Conservation (phyloP, 805 yeast genomes). For the Metschnikowia aberdeeniae region DNA sequence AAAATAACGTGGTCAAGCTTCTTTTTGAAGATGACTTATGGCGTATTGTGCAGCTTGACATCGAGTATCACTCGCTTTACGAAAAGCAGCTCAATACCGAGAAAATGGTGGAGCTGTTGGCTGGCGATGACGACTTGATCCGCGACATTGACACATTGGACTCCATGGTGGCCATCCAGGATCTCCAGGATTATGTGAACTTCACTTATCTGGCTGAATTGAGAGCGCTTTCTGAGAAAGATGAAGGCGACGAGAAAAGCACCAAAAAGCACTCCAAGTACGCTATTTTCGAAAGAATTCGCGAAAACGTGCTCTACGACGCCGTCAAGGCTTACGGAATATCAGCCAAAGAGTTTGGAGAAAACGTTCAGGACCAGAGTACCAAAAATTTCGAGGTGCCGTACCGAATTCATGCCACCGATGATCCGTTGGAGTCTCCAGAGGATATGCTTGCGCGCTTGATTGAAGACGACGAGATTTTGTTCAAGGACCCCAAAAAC, state of each 20-base stretch:
- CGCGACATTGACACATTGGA: conserved; percentile 55
- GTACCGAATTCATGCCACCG: conserved; percentile 63
- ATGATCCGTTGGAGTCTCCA: conserved; percentile 62
- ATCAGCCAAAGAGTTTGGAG: conserved; percentile 76
- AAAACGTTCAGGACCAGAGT: conserved; percentile 64
- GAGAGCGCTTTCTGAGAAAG: conserved; percentile 35
- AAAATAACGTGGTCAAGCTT: conserved; percentile 45
- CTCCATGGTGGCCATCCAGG: conserved; percentile 78
- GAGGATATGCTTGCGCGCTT: conserved; percentile 50
- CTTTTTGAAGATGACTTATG: conserved; percentile 83
- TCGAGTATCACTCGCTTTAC: conserved; percentile 80
- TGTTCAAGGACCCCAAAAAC: conserved; percentile 53
- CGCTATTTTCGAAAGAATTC: conserved; percentile 62
- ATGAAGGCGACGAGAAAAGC: conserved; percentile 18
- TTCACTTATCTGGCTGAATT: conserved; percentile 64
- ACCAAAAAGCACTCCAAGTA: conserved; percentile 56
- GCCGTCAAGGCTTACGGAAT: conserved; percentile 72
- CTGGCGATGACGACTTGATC: conserved; percentile 52
- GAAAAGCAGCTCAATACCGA: conserved; percentile 67
- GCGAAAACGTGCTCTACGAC: conserved; percentile 57
- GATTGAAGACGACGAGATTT: conserved; percentile 43
- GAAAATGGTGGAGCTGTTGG: conserved; percentile 50
- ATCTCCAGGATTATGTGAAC: conserved; percentile 75
- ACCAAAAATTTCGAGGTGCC: conserved; percentile 42
- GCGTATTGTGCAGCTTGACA: conserved; percentile 82